Base-by-base conservation (phyloP, 2,329 filamentous ascomycete genomes). In the Fusarium transvaalense region DNA sequence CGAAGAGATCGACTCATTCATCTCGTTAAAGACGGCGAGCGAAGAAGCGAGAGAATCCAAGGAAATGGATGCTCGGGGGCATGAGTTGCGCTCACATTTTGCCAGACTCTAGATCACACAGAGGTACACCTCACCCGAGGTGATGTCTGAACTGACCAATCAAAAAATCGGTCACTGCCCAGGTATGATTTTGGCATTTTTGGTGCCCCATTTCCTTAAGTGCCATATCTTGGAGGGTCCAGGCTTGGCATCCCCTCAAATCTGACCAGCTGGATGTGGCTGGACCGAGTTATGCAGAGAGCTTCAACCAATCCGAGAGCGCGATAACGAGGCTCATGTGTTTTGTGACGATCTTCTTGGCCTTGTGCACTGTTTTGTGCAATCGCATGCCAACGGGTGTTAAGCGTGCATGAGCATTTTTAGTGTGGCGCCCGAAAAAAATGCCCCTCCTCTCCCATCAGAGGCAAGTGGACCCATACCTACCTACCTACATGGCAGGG, bases 161-260 rank as follows among this genome's bases (percentile, higher is more conserved):
- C 77, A 80, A 73, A 80, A 80, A 71, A 79, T 78, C 76, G 76
- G 73, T 74, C 76, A 73, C 73, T 70, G 63, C 64, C 69, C 71
- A 75, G 71, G 70, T 73, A 76, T 77, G 76, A 74, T 77, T 78
- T 76, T 77, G 66, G 70, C 72, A 73, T 76, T 77, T 72, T 70
- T 53, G 73, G 72, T 62, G 72, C 73, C 75, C 74, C 75, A 76
- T 77, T 78, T 76, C 74, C 68, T 64, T 57, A 74, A 58, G 65
- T 60, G 54, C 69, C 72, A 72, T 66, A 72, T 74, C 73, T 69
- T 57, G 59, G 64, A 56, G 61, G 61, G 72, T 56, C 57, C 52
- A 56, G 68, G 57, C 71, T 74, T 74, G 69, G 67, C 66, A 72
- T 64, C 45, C 63, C 42, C 37, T 43, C 34, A 56, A 63, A 41